Base-by-base conservation (phyloP, 1,284 basidiomycete species). In the Cryptococcus sp. region DNA sequence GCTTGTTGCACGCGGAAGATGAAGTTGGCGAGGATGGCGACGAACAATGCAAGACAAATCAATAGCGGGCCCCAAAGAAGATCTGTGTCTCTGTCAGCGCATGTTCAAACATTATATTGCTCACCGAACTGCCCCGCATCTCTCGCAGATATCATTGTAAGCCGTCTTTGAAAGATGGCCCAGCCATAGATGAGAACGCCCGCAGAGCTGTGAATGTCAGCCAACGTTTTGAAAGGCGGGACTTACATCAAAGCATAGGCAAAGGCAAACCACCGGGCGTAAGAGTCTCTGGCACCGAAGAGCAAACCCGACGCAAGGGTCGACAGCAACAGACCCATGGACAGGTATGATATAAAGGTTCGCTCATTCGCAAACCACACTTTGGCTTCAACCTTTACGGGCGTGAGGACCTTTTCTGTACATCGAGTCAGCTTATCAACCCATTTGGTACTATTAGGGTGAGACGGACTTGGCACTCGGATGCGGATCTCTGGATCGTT, bases 331-430 rank as follows among this genome's bases (percentile, higher is more conserved):
- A 98, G 81, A 4, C 90, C 86, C 53, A 91, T 87, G 65, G 90
- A 91, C 51, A 96, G 80, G 86, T 94, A 97, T 0, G 93, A 85
- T 50, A 96, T 84, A 90, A 91, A 96, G 3, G 93, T 99, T 66
- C 96, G 83, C 79, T 99, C 96, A 75, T 98, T 97, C 7, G 96
- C 94, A 79, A 99, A 97, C 90, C 95, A 99, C 44, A 99, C 95
- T 74, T 99, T 99, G 34, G 89, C 89, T 77, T 99, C 95, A 40
- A 99, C 91, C 65, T 89, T 89, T 67, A 98, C 84, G 0, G 92
- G 89, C 0, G 93, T 91, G 0, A 89, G 83, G 38, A 95, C 86
- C 76, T 95, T 94, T 82, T 93, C 74, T 78, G 62, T 34, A 10
- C 40, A 20, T n/a, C 25, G 17, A 37, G 59, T 54, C 15, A 54